Base-by-base conservation (phyloP, 1,284 basidiomycete genomes). In the Coriolopsis trogii region DNA sequence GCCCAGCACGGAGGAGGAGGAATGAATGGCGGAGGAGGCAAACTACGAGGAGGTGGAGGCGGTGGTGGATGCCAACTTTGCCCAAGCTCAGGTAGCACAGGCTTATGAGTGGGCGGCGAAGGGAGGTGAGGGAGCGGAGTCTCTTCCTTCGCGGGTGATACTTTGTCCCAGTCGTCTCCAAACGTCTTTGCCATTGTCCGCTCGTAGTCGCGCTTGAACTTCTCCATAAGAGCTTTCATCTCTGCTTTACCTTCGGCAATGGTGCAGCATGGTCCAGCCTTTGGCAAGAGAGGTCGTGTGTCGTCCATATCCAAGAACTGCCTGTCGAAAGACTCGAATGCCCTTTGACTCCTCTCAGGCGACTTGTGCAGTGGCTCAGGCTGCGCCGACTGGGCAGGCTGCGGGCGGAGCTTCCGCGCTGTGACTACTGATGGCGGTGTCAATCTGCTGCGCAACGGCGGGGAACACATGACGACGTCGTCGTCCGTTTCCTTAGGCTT, bases 151-250 rank as follows among this genome's bases (percentile, higher is more conserved):
- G 23, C 37, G 8, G 18, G 29, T 8, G 24, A 33, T n/a, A 30
- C 21, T 33, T 41, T 47, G 37, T 59, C 46, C 51, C 56, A 55
- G 21, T 67, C 67, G 28, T 71, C 58, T 39, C 74, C 77, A 48
- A 86, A 79, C 1, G 76, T 73, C 46, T 67, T 71, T 25, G 65
- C 66, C 46, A 88, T 67, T 51, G 82, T 72, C 13, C 65, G 62
- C 46, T 84, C 77, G 24, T 90, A 69, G 55, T 89, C 81, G 15
- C 66, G 63, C 59, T 86, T 79, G 67, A 92, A 89, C n/a, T 71
- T 73, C 33, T 71, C 63, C 46, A 91, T 67, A 21, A 90, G 69
- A 0, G 53, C 53, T 56, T 80, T 73, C 26, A 69, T 53, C 16
- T 69, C 67, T 1, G 68, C 68, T 67, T 80, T 87, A 42, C 73